Evolutionary conservation across 2,329 filamentous ascomycete genomes (phyloP), one percentile per base, ranked within the genome.

Genomic region (Scedosporium aurantiacum): DNA sequence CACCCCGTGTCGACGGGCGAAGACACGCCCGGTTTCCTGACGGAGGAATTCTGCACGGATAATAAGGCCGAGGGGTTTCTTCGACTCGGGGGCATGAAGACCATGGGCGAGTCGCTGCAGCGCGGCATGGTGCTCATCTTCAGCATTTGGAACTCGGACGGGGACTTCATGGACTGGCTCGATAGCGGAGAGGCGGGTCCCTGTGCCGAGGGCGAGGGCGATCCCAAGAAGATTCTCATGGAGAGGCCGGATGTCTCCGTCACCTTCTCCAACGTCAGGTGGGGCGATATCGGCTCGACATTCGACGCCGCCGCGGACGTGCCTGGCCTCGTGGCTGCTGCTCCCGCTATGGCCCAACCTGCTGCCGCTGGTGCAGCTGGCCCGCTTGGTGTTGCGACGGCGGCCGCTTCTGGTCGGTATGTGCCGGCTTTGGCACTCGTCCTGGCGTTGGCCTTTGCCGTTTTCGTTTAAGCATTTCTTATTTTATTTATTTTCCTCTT

Each of bases 261-360:
- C 3, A 77, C 72, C 0, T 85, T 82, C 66, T 79, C 77, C 63
- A 78, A 84, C 66, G 79, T 86, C 65, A 78, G 77, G 66, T 82
- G 80, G 76, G 82, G 82, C 14, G 80, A 85, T 64, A 80, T 85
- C 66, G 81, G 78, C 3, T 80, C 79, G 18, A 85, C 79, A 0
- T 80, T 74, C 59, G 62, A 65, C 60, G 47, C 63, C 0, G 25
- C 61, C 43, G 57, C 40, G 8, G 37, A 45, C 28, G 43, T 47
- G n/a, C 57, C 23, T 5, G 47, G 47, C 14, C 47, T 52, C 21
- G 47, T 52, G 10, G n/a, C 47, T 12, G 47, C 47, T 3, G 47
- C 47, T 18, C 47, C 47, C 18, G 47, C 47, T 21, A 52, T 52
- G 47, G 47, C n/a, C n/a, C 47, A 52, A 12, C 47, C 47, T 12